Evolutionary conservation across 2,329 filamentous ascomycete species (phyloP), one percentile per base, ranked within the genome.

Genomic region (Rugonectria rugulosa): DNA sequence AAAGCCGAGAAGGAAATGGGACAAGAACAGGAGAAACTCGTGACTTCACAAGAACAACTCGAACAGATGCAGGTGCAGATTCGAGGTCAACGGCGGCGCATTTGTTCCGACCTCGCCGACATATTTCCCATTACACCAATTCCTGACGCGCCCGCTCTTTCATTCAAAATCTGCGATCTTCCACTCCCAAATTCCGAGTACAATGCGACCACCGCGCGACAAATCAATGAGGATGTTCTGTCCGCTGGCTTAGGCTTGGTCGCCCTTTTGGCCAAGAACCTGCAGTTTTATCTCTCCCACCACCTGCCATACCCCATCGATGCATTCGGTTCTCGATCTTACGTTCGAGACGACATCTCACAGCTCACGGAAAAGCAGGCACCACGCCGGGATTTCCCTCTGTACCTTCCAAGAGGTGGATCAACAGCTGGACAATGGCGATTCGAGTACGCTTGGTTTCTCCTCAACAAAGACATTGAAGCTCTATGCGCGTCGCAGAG

Each of bases 391-490:
- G 87, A 86, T 6, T 99, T 96, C 66, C 95, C 95, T 0, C 81
- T 99, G 0, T 93, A 93, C 73, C 70, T 86, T 0, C 81, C 81
- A 0, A 75, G 82, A 2, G 83, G 84, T 14, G 83, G 83, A 74
- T 90, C 77, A n/a, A 82, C 68, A 0, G 83, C 85, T 3, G 86
- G 92, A 0, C 86, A 92, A 40, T 98, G 94, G 77, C 88, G 94
- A 3, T 98, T 98, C 73, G 94, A 98, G 67, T 99, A 98, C 72
- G 95, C 82, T 10, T 95, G 97, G 70, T 99, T 98, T 67, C 78
- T 98, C n/a, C 82, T 99, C 12, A 98, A 98, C 77, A 97, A 98
- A 75, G 81, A 98, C 69, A 93, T 99, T 52, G 93, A 98, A 65
- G 75, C 80, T 0, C 77, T 88, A 4, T 88, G 85, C 56, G 76